Conservation (phyloP, 805 yeast species). For the Candida quercuum region DNA sequence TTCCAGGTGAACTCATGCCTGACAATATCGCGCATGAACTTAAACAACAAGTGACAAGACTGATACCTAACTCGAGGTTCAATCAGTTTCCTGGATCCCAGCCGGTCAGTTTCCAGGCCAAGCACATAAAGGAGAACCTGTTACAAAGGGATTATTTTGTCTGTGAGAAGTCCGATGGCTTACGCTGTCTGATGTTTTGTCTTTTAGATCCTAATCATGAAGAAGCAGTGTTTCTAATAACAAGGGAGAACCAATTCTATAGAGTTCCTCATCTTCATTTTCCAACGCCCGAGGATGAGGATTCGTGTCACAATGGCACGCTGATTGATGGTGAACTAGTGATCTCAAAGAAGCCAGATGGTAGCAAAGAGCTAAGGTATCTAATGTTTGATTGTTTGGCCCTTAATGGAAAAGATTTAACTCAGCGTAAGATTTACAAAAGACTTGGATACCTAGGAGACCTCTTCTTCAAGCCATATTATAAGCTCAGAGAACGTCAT, state of each 20-base stretch:
- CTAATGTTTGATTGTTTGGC: conserved; percentile 90
- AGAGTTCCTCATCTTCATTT: conserved; percentile 81
- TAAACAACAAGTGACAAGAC: conserved; percentile 59
- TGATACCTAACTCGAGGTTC: conserved; percentile 46
- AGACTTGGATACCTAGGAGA: conserved; percentile 84
- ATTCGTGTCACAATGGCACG: conserved; percentile 76
- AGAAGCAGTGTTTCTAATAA: conserved; percentile 85
- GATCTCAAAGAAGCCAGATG: conserved; percentile 53
- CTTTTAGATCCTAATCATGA: conserved; percentile 63
- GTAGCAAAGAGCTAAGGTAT: conserved; percentile 64
- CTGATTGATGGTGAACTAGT: conserved; percentile 94
- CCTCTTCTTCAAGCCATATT: conserved; percentile 78
- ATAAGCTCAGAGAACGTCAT: conserved; percentile 55
- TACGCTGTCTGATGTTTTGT: conserved; percentile 72
- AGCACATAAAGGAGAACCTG: conserved; percentile 61
- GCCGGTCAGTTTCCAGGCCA: conserved; percentile 83
- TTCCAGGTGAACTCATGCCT: conserved; percentile 81
- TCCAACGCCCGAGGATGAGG: conserved; percentile 51
- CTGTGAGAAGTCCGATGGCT: conserved; percentile 94
- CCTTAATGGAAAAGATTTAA: conserved; percentile 67
- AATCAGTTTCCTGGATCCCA: conserved; percentile 85
- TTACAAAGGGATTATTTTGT: conserved; percentile 78
- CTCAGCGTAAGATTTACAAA: conserved; percentile 67
- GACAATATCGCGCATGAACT: conserved; percentile 65
- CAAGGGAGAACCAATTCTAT: conserved; percentile 83